These are phyloP conservation scores for Claviceps quebecensis DNA, from an alignment of 2,329 filamentous ascomycete genomes.

Conservation along the genomic window DNA sequence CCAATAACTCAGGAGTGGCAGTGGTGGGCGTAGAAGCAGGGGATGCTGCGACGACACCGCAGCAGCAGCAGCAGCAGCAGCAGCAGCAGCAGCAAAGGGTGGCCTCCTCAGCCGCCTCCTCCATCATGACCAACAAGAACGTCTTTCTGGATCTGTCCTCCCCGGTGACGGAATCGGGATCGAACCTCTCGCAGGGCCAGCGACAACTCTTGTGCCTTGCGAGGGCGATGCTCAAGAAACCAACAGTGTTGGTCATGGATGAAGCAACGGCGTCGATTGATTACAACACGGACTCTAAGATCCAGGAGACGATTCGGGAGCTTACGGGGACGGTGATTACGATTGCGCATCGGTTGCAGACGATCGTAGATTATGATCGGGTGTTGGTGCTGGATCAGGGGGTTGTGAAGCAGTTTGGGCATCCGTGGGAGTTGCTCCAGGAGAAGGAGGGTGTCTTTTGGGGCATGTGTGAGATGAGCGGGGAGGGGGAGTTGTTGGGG, in stretches of 20 bases:
- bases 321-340: constrained; percentile 89
- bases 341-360: constrained; percentile 89
- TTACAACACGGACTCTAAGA: constrained; percentile 88
- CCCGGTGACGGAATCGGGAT: constrained; percentile 75
- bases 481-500: constrained; percentile 36
- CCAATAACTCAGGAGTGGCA: constrained; percentile 9
- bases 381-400: constrained; percentile 90
- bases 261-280: constrained; percentile 97
- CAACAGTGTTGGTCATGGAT: constrained; percentile 96
- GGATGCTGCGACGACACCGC: too few relatives aligned
- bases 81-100: constrained; percentile 1
- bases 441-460: constrained; percentile 51
- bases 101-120: constrained; percentile 12
- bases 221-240: constrained; percentile 78
- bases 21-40: not conserved
- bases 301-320: constrained; percentile 92
- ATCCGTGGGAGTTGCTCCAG: constrained; percentile 69
- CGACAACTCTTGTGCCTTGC: constrained; percentile 89
- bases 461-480: constrained; percentile 52
- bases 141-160: constrained; percentile 80
- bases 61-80: too few relatives aligned
- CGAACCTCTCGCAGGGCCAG: constrained; percentile 91
- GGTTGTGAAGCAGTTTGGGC: constrained; percentile 74
- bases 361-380: constrained; percentile 97
- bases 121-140: constrained; percentile 70